These are phyloP conservation scores for Mycena chlorophos DNA, from an alignment of 768 basidiomycete species.

Conservation along the genomic window DNA sequence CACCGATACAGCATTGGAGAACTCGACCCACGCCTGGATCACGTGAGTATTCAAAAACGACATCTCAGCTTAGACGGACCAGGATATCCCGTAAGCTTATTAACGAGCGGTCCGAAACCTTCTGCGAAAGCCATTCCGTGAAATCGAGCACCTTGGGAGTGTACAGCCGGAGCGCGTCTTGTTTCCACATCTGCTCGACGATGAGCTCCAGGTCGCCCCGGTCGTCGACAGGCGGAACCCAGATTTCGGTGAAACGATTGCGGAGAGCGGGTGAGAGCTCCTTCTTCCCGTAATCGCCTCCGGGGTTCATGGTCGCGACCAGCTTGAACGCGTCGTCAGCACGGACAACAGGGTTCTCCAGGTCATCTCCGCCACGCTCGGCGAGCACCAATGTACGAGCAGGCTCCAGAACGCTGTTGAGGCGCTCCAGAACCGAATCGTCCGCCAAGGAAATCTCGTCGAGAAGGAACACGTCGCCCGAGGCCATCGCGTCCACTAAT, in stretches of 20 bases:
- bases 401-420: constrained; percentile 97
- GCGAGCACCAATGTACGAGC: constrained; percentile 86
- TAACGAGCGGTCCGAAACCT: constrained; percentile 62
- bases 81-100: constrained; percentile 85
- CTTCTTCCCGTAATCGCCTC: constrained; percentile 98
- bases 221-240: constrained; percentile 86
- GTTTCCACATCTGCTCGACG: constrained; percentile 66
- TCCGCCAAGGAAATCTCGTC: constrained; percentile 98
- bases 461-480: constrained; percentile 82
- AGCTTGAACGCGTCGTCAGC: constrained; percentile 80
- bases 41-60: background rate
- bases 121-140: constrained; percentile 71
- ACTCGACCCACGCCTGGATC: constrained; percentile 86
- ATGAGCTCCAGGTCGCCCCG: constrained; percentile 77
- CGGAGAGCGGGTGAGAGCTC: constrained; percentile 95
- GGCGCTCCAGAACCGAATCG: constrained; percentile 94
- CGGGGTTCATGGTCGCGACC: constrained; percentile 98
- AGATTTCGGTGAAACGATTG: constrained; percentile 98
- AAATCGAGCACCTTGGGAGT: constrained; percentile 74
- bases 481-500: constrained; percentile 87
- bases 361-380: constrained; percentile 80
- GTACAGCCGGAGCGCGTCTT: constrained; percentile 50
- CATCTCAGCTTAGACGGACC: constrained; percentile 43
- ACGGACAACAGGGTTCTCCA: constrained; percentile 63
- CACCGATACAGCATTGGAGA: constrained; percentile 64